Evolutionary conservation across 495 filamentous ascomycete genomes (phyloP), one percentile per base, ranked within the genome.

Genomic region (Annulohypoxylon nitens): DNA sequence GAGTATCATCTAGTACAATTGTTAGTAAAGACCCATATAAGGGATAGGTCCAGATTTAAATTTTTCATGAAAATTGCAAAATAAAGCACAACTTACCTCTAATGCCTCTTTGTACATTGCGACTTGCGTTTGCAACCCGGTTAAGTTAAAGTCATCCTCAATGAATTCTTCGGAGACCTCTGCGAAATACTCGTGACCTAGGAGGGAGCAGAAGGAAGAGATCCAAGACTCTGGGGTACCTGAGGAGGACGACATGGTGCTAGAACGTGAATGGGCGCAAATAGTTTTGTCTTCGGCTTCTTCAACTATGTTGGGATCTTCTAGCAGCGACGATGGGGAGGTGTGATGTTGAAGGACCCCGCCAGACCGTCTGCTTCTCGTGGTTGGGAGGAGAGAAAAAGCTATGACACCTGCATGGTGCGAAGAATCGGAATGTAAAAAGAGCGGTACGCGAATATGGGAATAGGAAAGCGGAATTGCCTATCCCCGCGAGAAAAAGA

Each of bases 131-230:
- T 97, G 93, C 69, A 99, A 86, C 23, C 96, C 96, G 3, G 96
- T 99, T 61, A 99, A 86, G 83, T 99, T 99, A 85, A 99, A 99
- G 79, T 99, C 96, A 89, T 99, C 96, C 81, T 99, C 96, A 75
- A 99, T 98, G 79, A 99, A 99, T 69, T 99, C 96, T 82, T 99
- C 96, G 20, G 93, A 94, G 47, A 99, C 95, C 81, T 99, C 96
- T 58, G 97, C 97, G 79, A 99, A 99, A 82, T 98, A 99, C 79
- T 99, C 96, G 79, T 99, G 96, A 62, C 96, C 96, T 67, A 97
- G 88, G 37, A 98, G 86, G 34, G 93, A 93, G 84, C 96, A 99
- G 81, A 97, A 99, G 55, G 94, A 95, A 61, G 93, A 91, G 83
- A 99, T 98, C 96, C 96, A 99, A 47, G 93, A 96, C 83, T 97